Base-by-base conservation (phyloP, 2,329 filamentous ascomycete genomes). In the Drechslerella dactyloides region DNA sequence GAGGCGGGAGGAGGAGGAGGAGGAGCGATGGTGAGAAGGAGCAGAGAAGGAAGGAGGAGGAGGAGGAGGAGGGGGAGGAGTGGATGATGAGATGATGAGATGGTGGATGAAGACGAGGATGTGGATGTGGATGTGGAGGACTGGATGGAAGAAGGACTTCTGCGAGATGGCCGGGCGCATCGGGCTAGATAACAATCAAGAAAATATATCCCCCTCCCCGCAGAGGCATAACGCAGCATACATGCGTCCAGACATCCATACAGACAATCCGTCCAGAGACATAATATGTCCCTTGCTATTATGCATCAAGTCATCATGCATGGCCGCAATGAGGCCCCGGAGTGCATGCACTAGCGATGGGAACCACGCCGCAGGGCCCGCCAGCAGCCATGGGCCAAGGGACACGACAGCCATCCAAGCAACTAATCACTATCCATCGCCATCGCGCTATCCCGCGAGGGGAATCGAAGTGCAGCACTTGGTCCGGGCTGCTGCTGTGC, bases 151-250 rank as follows among this genome's bases (percentile, higher is more conserved):
- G 57, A 51, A 10, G 23, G 15, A 42, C 4, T 42, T 5, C 5
- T 6, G 5, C 15, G 37, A 42, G 46, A 51, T 51, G 17, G 37
- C 37, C 44, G 64, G 64, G 51, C 56, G 64, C 64, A 62, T 62
- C 64, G 52, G 37, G 37, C 37, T 42, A 69, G 64, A 69, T 63
- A 57, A 69, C 62, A 69, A 69, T 69, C 61, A 69, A 69, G 65
- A 42, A 42, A 42, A 42, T 42, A 42, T 42, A 42, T 37, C 37
- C 37, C 37, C 37, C 37, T 42, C 37, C 37, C 37, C 37, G 37
- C 37, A 42, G 37, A 42, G 37, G 37, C 37, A 42, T 42, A 42
- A 42, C n/a, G 37, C 37, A 42, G 13, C 37, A 42, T 42, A 42
- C 37, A 42, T 42, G n/a, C 37, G 15, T 42, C 11, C 37, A 42